Conservation (phyloP, 805 yeast genomes). For the Wickerhamomyces silvicola region DNA sequence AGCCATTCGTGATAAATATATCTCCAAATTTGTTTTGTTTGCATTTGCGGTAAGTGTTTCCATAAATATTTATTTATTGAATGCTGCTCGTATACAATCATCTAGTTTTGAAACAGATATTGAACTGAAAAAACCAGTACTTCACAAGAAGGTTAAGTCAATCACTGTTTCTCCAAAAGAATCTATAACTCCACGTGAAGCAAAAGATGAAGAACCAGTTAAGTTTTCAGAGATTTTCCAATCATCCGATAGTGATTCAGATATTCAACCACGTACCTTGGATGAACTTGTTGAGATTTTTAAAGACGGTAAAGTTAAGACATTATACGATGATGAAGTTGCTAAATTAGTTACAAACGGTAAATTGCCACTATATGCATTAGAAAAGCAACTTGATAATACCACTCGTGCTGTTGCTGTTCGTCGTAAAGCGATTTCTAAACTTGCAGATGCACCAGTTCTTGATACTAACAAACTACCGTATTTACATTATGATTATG, state of each 20-base stretch:
- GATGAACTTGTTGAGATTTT: constrained; percentile 58
- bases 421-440: constrained; percentile 89
- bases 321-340: constrained; percentile 68
- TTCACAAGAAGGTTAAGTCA: constrained; percentile 26
- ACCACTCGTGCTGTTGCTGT: constrained; percentile 88
- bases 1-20: constrained; percentile 73
- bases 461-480: constrained; percentile 71
- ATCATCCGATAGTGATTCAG: constrained; percentile 31
- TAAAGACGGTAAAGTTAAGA: constrained; percentile 66
- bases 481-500: constrained; percentile 78
- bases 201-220: constrained; percentile 11
- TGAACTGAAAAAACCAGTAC: constrained; percentile 25
- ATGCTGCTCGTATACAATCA: constrained; percentile 71
- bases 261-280: constrained; percentile 38
- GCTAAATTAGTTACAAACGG: constrained; percentile 64
- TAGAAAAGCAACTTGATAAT: constrained; percentile 87
- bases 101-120: constrained; percentile 24
- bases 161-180: constrained; percentile 29
- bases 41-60: constrained; percentile 70
- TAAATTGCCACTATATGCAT: constrained; percentile 84
- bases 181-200: constrained; percentile 5
- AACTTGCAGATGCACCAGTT: constrained; percentile 74
- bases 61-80: constrained; percentile 77
- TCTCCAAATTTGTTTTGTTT: constrained; percentile 70
- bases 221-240: constrained; percentile 22